Evolutionary conservation across 192 early-diverging fungal species (phyloP), one percentile per base, ranked within the genome.

Genomic region (Coemansia sp.): DNA sequence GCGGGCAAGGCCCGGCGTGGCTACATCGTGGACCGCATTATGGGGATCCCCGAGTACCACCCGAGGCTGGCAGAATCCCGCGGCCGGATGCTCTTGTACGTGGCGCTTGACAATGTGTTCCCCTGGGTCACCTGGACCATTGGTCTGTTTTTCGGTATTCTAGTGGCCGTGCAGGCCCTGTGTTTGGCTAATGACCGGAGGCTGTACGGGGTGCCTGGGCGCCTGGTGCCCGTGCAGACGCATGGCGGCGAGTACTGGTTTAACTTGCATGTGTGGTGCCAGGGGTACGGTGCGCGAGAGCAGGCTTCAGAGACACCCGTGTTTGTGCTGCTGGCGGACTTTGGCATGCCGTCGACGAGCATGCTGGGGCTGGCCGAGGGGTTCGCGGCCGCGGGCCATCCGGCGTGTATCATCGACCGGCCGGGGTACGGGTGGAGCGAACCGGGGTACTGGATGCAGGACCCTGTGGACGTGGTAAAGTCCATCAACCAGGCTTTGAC

Each of bases 341-440:
- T 77, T 59, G 73, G 80, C 15, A 73, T 69, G 73, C 80, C 80
- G 47, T 70, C 70, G 55, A 81, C 80, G 21, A 9, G 70, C 11
- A 69, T 81, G 74, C 46, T 61, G 61, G 80, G 73, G 17, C 55
- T 78, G 53, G 70, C 70, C 12, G 44, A 64, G 52, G 74, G 73
- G 3, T 45, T 81, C 1, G 67, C 64, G 4, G 59, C 60, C 34
- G 66, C 38, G 37, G 74, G 74, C 9, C 65, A 76, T 44, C 60
- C 73, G 0, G 80, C 74, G 22, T 81, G 80, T 37, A 62, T 81
- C 19, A 50, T 77, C 13, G 80, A 81, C 44, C 69, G 80, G 43
- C 80, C 80, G 15, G 80, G 80, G 7, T 81, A 81, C 47, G 80
- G 80, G 48, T 81, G 80, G 80, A 81, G 80, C 61, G 80, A 77